Base-by-base conservation (phyloP, 371 early-diverging fungal species). In the Rhizopus microsporus region DNA sequence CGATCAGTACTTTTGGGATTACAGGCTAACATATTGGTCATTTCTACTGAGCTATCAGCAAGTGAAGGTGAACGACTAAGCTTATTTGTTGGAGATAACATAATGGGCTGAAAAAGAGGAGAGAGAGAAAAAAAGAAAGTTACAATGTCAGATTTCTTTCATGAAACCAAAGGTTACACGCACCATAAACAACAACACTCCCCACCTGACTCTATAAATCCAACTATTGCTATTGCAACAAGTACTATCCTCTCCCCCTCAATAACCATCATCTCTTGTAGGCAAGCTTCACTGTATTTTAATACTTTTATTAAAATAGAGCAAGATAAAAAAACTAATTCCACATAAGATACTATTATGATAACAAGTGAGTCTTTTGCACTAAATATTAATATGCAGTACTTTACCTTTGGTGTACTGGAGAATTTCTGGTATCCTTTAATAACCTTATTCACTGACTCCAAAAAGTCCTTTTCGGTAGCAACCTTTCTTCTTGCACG, bases 391-490 rank as follows among this genome's bases (percentile, higher is more conserved):
- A 15, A 33, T 33, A 9, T 17, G 23, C 6, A 33, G n/a, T 13
- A 10, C 12, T 39, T 56, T 69, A 75, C 78, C 87, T 93, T 95
- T 59, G 97, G 93, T 37, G 96, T 96, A 65, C 92, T 88, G 70
- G 91, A 90, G 80, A 96, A 95, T 84, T 99, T 99, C 65, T 98
- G 96, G 70, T 99, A 98, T 54, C 92, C 91, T 84, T 99, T 98
- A 84, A 99, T 98, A 59, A 99, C 99, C 85, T 99, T 99, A 81
- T 98, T 95, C 35, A 99, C 99, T n/a, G 98, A 88, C 67, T 97
- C 96, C 77, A 99, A 82, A 81, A 99, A 99, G 84, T 99, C 99
- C 80, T 98, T 95, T 75, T 99, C 99, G 33, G 98, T 99, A 6
- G 99, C 99, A 38, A 96, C 90, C 92, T 99, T 99, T 83, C 99